These are phyloP conservation scores for Ashbya aceris DNA, from an alignment of 1,139 yeast species.

Conservation along the genomic window DNA sequence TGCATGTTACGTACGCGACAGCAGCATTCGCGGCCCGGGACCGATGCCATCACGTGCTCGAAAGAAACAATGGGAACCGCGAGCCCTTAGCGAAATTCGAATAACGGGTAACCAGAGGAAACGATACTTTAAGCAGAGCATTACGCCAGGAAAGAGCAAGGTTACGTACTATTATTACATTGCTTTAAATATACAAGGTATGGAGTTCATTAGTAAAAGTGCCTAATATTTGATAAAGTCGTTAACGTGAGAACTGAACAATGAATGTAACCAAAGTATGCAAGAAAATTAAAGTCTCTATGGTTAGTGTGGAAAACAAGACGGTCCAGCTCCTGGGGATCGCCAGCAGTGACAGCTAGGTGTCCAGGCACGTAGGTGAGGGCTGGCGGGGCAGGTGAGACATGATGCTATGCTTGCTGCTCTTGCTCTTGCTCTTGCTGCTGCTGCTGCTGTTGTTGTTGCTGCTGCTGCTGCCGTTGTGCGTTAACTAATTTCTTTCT, in stretches of 20 bases:
- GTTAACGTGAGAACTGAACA: slow-evolving; percentile 3
- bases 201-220: slow-evolving; percentile 3
- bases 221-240: slow-evolving; percentile 2
- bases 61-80: too few species aligned
- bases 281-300: background rate
- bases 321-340: too few species aligned
- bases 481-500: slow-evolving; percentile 30
- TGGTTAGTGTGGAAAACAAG: background rate
- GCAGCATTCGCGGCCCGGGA: too few species aligned
- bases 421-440: slow-evolving; percentile 7
- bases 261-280: background rate
- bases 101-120: too few species aligned
- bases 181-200: background rate
- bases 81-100: too few species aligned
- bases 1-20: too few species aligned
- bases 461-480: slow-evolving; percentile 26
- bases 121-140: too few species aligned
- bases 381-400: too few species aligned
- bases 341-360: too few species aligned
- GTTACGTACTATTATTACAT: background rate
- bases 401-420: background rate
- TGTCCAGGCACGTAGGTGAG: too few species aligned
- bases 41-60: too few species aligned
- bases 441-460: slow-evolving; percentile 9
- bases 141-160: too few species aligned